These are phyloP conservation scores for Psophocarpus tetragonolobus DNA, from an alignment of 306 rosid species.

Conservation along the genomic window DNA sequence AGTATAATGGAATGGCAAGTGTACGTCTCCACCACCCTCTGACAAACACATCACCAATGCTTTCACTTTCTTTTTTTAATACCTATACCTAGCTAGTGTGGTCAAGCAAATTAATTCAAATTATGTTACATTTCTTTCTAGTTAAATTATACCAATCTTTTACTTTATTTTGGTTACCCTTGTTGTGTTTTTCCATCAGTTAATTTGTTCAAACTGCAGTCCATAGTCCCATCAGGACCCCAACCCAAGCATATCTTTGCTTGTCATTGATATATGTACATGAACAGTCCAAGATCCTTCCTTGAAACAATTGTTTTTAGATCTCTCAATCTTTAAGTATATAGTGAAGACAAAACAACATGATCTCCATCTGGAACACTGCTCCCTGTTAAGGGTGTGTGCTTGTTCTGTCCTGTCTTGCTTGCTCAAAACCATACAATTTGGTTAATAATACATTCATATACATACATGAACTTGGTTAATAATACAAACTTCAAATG, in stretches of 20 bases:
- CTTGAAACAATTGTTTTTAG: conserved; percentile 3
- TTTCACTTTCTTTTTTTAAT: conserved; percentile 4
- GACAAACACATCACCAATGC: conserved; percentile 35
- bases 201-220: conserved; percentile 14
- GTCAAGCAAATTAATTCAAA: not conserved
- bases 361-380: conserved; percentile 30
- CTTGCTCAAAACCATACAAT: not conserved
- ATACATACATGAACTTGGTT: conserved; percentile 38
- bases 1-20: conserved; percentile 2
- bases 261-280: conserved; percentile 36
- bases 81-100: not conserved
- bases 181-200: not conserved
- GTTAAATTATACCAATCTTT: not conserved
- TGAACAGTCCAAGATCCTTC: conserved; percentile 30
- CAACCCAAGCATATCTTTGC: conserved; percentile 32
- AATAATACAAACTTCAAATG: conserved; percentile 41
- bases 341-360: conserved; percentile 37
- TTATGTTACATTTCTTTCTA: not conserved
- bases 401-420: conserved; percentile 39
- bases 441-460: not conserved
- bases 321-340: conserved; percentile 11
- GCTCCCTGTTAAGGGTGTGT: conserved; percentile 37
- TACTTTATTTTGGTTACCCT: not conserved
- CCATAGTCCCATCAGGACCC: conserved; percentile 32
- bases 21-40: conserved; percentile 21